Percentiles rank a stretch among this genome's conserved stretches.
These are phyloP conservation scores for Plasmodium vivax DNA, from an alignment of 169 alveolate genomes.

Conservation along the genomic window DNA sequence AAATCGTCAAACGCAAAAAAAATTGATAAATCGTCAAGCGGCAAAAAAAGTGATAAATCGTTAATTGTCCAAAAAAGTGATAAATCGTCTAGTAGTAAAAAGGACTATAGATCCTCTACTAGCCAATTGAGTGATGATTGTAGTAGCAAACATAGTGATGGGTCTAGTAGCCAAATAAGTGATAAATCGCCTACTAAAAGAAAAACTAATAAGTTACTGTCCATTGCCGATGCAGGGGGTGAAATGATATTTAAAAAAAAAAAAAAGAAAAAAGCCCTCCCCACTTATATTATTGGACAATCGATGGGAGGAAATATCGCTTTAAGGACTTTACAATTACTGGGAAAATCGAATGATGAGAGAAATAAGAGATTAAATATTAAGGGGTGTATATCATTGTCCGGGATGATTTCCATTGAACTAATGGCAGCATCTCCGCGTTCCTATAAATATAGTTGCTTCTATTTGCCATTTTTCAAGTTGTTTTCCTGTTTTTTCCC, in stretches of 20 bases:
- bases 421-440: neutral
- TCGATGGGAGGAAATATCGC: constrained; percentile 26
- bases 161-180: too few relatives aligned
- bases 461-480: neutral
- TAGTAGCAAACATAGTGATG: too few relatives aligned
- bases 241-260: neutral
- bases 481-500: neutral
- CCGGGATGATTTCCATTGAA: constrained; percentile 21
- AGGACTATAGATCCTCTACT: too few relatives aligned
- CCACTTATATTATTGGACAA: neutral
- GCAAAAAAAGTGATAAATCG: too few relatives aligned
- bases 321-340: constrained; percentile 2
- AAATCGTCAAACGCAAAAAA: too few relatives aligned
- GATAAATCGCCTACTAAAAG: too few relatives aligned
- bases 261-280: neutral
- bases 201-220: too few relatives aligned
- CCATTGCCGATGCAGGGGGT: too few relatives aligned
- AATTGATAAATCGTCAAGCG: too few relatives aligned
- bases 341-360: neutral
- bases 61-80: too few relatives aligned
- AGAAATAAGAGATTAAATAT: neutral
- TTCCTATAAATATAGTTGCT: neutral
- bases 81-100: too few relatives aligned
- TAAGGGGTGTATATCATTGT: constrained; percentile 7
- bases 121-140: too few relatives aligned